Base-by-base conservation (phyloP, 2,329 filamentous ascomycete genomes). In the Rhinocladiella mackenziei region DNA sequence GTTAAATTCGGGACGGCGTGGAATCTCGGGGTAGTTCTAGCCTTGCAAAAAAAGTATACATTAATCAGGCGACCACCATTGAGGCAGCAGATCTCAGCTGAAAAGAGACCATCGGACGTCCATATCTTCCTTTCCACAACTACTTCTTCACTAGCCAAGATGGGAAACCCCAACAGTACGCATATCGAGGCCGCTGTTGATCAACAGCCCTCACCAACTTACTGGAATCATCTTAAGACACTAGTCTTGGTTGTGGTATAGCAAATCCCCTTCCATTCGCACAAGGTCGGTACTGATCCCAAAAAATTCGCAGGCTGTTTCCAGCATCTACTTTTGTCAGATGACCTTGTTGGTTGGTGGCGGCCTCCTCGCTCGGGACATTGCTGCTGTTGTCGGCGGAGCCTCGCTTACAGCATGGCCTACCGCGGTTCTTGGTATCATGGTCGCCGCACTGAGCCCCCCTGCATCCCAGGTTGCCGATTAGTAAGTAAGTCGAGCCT, bases 391-490 rank as follows among this genome's bases (percentile, higher is more conserved):
- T n/a, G 20, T 38, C 22, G 35, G 35, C 10, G 35, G 35, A 38
- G 35, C 17, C 8, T 23, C 35, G 4, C 35, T 38, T n/a, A 38
- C 35, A 22, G 17, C 35, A 22, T 38, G 35, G 35, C 35, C 35
- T 5, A 23, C 35, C n/a, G 17, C 20, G 11, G 35, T 38, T 13
- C 20, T 38, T n/a, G 20, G 17, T 9, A 23, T 38, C n/a, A 23
- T 38, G 18, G 15, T 17, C 8, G 35, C 20, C 15, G 35, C 35
- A 23, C 35, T 38, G 9, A 7, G 18, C 9, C 18, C 35, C 13
- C 35, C 35, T 11, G 35, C 25, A 5, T 41, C 36, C 29, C 50
- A 53, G 39, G 50, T 43, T 26, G 34, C 50, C 6, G 50, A 53
- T 17, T 53, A 50, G 33, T 53, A 38, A 47, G 50, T 43, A 26